These are phyloP conservation scores for Blastobotrys aristatus DNA, from an alignment of 1,139 yeast species.

Conservation along the genomic window DNA sequence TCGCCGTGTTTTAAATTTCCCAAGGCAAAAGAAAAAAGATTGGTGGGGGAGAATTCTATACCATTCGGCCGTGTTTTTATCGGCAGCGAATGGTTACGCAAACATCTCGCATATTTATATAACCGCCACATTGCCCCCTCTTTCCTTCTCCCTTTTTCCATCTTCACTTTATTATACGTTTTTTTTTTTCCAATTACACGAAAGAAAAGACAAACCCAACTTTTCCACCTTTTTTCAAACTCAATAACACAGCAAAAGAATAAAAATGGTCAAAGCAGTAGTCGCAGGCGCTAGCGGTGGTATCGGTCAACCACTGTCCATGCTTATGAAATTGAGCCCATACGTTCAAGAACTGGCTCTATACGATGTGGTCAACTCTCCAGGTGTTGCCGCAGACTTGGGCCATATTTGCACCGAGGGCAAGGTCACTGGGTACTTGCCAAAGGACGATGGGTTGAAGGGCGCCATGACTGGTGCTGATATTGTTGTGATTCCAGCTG, in stretches of 20 bases:
- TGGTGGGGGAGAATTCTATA: too few relatives aligned
- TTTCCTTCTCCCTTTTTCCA: background rate
- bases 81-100: too few relatives aligned
- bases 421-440: slow-evolving; percentile 70
- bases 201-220: too few relatives aligned
- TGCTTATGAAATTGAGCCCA: slow-evolving; percentile 80
- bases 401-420: slow-evolving; percentile 92
- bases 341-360: slow-evolving; percentile 80
- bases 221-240: background rate
- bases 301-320: slow-evolving; percentile 96
- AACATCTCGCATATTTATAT: too few relatives aligned
- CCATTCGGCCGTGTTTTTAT: too few relatives aligned
- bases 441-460: slow-evolving; percentile 79
- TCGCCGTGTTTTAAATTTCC: too few relatives aligned
- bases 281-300: slow-evolving; percentile 98
- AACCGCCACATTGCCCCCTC: background rate
- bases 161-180: background rate
- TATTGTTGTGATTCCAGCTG: slow-evolving; percentile 94
- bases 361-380: slow-evolving; percentile 90
- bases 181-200: background rate
- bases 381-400: slow-evolving; percentile 96
- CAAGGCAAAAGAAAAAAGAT: too few relatives aligned
- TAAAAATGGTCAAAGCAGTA: slow-evolving; percentile 39
- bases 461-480: slow-evolving; percentile 75
- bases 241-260: background rate